Evolutionary conservation across 2,329 filamentous ascomycete genomes (phyloP).

Genomic region (Claviceps lovelessii): DNA sequence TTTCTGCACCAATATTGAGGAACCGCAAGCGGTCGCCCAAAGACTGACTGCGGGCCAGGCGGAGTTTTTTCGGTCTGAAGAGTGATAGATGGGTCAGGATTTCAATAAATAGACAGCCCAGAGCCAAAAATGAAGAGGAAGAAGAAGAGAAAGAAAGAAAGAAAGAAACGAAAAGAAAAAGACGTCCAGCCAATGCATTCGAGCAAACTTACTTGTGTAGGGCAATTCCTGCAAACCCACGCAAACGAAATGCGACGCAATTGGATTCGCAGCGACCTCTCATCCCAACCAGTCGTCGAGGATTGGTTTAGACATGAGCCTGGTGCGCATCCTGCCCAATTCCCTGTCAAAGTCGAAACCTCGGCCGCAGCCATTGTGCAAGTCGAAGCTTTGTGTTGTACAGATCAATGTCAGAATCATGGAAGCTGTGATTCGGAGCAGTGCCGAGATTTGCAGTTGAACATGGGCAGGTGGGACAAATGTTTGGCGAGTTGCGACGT

Average conservation of each 20-base stretch:
- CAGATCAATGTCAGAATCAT: constrained; percentile 34
- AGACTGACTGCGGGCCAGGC: not conserved
- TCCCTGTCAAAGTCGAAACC: constrained; percentile 29
- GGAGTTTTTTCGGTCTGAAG: not conserved
- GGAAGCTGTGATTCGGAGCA: constrained; percentile 24
- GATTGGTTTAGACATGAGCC: constrained; percentile 20
- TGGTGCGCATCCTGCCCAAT: constrained; percentile 27
- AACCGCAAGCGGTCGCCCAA: not conserved
- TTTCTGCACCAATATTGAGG: constrained; percentile 1
- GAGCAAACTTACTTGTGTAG: not conserved
- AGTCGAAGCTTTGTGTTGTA: constrained; percentile 29
- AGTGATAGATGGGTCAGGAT: not conserved
- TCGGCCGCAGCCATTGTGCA: constrained; percentile 41
- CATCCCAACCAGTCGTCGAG: constrained; percentile 17
- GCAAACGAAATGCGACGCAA: constrained; percentile 24
- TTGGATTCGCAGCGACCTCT: constrained; percentile 18
- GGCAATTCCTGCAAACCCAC: not conserved
- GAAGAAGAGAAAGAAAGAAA: not conserved
- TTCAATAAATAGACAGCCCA: no score
- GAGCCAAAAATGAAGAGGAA: no score
- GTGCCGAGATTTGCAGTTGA: not conserved
- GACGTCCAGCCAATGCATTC: not conserved
- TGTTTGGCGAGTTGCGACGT: no score
- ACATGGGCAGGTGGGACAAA: not conserved
- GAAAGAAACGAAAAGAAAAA: not conserved